Evolutionary conservation across 2,329 filamentous ascomycete genomes (phyloP).

Genomic region (Xylariaceae sp.): DNA sequence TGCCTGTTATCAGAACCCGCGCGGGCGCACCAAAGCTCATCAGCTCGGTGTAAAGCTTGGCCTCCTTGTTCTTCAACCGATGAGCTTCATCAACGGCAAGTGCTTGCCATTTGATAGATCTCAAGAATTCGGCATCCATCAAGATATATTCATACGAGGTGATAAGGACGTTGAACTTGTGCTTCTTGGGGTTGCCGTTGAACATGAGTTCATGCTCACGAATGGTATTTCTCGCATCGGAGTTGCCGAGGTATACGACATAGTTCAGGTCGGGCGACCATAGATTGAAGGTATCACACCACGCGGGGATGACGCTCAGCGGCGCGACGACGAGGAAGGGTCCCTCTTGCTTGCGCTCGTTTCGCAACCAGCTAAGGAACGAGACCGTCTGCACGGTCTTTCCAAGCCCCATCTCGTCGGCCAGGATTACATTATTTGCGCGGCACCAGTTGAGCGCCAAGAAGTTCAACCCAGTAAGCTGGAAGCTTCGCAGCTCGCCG

Average conservation of each 20-base stretch:
- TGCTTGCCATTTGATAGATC: slow-evolving; percentile 94
- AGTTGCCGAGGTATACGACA: slow-evolving; percentile 89
- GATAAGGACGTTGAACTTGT: slow-evolving; percentile 95
- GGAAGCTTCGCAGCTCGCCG: slow-evolving; percentile 85
- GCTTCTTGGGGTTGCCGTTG: slow-evolving; percentile 77
- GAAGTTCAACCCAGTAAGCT: slow-evolving; percentile 91
- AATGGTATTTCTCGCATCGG: slow-evolving; percentile 78
- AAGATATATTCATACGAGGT: slow-evolving; percentile 98
- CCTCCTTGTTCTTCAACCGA: slow-evolving; percentile 91
- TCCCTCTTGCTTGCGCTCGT: slow-evolving; percentile 81
- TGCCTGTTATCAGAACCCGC: slow-evolving; percentile 90
- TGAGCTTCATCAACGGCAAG: slow-evolving; percentile 95
- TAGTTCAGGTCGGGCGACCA: slow-evolving; percentile 97
- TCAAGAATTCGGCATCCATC: slow-evolving; percentile 74
- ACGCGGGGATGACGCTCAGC: slow-evolving; percentile 92
- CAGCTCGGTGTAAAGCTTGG: slow-evolving; percentile 81
- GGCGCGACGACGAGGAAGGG: slow-evolving; percentile 97
- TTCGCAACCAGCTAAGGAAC: slow-evolving; percentile 94
- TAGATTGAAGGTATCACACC: slow-evolving; percentile 94
- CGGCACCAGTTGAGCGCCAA: slow-evolving; percentile 93
- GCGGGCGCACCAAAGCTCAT: slow-evolving; percentile 81
- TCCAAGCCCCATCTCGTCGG: slow-evolving; percentile 96
- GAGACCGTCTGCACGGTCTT: slow-evolving; percentile 97
- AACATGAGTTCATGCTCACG: slow-evolving; percentile 83
- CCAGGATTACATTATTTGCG: slow-evolving; percentile 90